Base-by-base conservation (phyloP, 495 filamentous ascomycete genomes). In the Aspergillus haitiensis region DNA sequence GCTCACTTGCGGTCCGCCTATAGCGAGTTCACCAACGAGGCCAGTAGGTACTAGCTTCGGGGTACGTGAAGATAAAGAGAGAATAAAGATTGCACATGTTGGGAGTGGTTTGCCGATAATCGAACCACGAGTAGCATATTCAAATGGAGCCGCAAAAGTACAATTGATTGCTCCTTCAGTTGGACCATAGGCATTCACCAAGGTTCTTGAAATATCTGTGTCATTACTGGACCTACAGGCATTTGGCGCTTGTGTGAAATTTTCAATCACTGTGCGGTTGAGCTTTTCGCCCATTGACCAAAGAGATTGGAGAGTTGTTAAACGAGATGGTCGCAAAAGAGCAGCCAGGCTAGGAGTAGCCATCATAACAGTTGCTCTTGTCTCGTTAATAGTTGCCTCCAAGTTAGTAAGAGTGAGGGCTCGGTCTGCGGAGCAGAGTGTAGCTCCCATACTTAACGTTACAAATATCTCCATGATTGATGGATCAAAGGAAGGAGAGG, bases 401-500 rank as follows among this genome's bases (percentile, higher is more conserved):
- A 68, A 21, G 37, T 72, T 63, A 6, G 63, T 55, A 31, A 72
- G 39, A 12, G 64, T 67, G 4, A 72, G 59, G 10, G 21, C 59
- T 16, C 70, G 65, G n/a, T 66, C 55, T 9, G 70, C 70, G 6
- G 65, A 68, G 56, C 70, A 72, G 21, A 95, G 78, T 0, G 88
- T 91, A 39, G 70, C 73, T 3, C 88, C 88, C 39, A 85, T 76
- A 39, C 82, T 84, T 0, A 90, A 64, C 0, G 90, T 84, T 62
- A 92, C 92, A 75, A 93, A 94, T 8, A 91, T 90, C 67, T 94
- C 90, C 67, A 93, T 92, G 0, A 92, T 81, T 0, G 87, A 92
- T 0, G 92, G 90, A 61, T 94, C 90, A 62, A 94, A 94, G 0
- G 88, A 92, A 0, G 89, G 87, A 12, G 88, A 82, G 0, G 90